These are phyloP conservation scores for Fagus crenata DNA, from an alignment of 306 rosid genomes.

Conservation along the genomic window DNA sequence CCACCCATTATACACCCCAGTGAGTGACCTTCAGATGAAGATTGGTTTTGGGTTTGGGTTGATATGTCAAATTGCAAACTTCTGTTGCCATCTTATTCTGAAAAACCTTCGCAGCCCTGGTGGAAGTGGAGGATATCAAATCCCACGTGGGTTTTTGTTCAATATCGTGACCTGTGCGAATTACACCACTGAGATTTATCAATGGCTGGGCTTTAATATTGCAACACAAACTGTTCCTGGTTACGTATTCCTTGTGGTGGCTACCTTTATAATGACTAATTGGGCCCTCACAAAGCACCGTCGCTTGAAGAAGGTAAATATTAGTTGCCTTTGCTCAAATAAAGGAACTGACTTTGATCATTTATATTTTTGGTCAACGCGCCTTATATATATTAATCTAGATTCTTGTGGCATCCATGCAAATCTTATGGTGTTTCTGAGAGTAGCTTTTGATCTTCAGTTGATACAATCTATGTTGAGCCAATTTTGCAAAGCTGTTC, in stretches of 20 bases:
- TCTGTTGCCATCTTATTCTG: slow-evolving; percentile 82
- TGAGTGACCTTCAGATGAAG: slow-evolving; percentile 84
- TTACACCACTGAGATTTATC: slow-evolving; percentile 95
- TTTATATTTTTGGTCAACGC: too few species aligned
- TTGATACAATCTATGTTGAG: too few species aligned
- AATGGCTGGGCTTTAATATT: slow-evolving; percentile 96
- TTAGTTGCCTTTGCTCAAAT: too few species aligned
- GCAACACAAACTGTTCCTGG: slow-evolving; percentile 94
- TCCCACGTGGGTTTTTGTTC: slow-evolving; percentile 87
- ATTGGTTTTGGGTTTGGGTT: slow-evolving; percentile 84
- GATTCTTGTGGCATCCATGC: too few species aligned
- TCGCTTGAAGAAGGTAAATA: slow-evolving; percentile 79
- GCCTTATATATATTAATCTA: too few species aligned
- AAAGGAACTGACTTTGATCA: too few species aligned
- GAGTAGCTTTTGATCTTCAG: too few species aligned
- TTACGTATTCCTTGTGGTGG: slow-evolving; percentile 63
- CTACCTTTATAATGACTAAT: slow-evolving; percentile 83
- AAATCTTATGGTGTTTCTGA: too few species aligned
- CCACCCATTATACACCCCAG: slow-evolving; percentile 88
- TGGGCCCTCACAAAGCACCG: slow-evolving; percentile 98
- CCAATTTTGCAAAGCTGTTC: too few species aligned
- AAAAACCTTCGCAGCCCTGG: slow-evolving; percentile 74
- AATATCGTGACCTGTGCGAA: slow-evolving; percentile 92
- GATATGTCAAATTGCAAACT: slow-evolving; percentile 66
- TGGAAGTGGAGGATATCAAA: slow-evolving; percentile 92